phyloP scores from a whole-genome alignment of 805 yeast genomes.

The Spathaspora arborariae region DNA sequence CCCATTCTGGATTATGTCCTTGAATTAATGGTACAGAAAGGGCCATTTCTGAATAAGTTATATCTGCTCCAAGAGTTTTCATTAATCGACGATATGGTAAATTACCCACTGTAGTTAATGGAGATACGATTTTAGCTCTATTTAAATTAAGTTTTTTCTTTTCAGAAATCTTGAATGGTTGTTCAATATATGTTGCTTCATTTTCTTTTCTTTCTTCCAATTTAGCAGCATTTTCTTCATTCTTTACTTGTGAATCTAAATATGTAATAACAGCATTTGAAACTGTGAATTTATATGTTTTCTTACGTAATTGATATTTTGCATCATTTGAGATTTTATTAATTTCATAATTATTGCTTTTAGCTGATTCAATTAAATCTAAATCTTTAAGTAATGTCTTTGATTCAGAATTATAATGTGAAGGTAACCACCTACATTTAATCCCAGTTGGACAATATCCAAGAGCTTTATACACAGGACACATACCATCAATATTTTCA shows the following conservation, averaged over 20 bases:
- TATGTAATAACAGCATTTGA: slow-evolving; percentile 59
- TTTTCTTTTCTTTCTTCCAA: slow-evolving; percentile 33
- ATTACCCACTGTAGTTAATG: slow-evolving; percentile 96
- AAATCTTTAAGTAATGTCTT: slow-evolving; percentile 43
- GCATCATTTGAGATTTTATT: slow-evolving; percentile 53
- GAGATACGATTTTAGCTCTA: slow-evolving; percentile 84
- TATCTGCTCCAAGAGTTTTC: slow-evolving; percentile 87
- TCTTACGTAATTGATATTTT: slow-evolving; percentile 54
- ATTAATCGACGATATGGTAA: slow-evolving; percentile 91
- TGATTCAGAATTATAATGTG: slow-evolving; percentile 56
- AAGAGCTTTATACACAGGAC: slow-evolving; percentile 78
- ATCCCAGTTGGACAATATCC: slow-evolving; percentile 93
- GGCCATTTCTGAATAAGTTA: slow-evolving; percentile 96
- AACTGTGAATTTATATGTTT: slow-evolving; percentile 53
- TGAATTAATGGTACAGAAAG: slow-evolving; percentile 78
- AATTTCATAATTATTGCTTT: slow-evolving; percentile 49
- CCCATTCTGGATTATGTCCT: slow-evolving; percentile 96
- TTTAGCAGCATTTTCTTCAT: slow-evolving; percentile 33
- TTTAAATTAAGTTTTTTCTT: slow-evolving; percentile 69
- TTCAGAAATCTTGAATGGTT: slow-evolving; percentile 75
- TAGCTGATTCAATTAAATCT: slow-evolving; percentile 18
- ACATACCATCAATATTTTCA: slow-evolving; percentile 66
- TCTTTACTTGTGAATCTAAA: slow-evolving; percentile 58
- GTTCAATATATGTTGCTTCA: slow-evolving; percentile 60
- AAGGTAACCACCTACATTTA: slow-evolving; percentile 85